Evolutionary conservation across 805 yeast species (phyloP), one percentile per base, ranked within the genome.

Genomic region (Diddensiella santjacobensis): DNA sequence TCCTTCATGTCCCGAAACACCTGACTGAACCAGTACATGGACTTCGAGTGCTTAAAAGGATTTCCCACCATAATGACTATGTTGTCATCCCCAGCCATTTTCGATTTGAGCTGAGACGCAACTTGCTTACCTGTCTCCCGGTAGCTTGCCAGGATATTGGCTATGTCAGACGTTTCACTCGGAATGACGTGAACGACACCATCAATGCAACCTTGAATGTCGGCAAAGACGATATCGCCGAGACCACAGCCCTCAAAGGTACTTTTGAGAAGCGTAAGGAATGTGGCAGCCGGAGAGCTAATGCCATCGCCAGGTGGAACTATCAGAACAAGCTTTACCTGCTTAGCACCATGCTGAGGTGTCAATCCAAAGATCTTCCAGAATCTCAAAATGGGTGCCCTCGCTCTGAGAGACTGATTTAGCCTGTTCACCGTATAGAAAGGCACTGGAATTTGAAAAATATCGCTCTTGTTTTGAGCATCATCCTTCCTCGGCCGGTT

Each of bases 311-410:
- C 60, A 3, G 50, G 41, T 1, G 69, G 68, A 23, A 51, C 50
- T 2, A 71, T 18, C 30, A 65, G 22, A 3, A 69, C 47, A 5
- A 65, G 40, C 1, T 54, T 44, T 10, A 67, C 43, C 36, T 66
- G 58, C 22, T 64, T 65, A 8, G 59, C 51, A 0, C 64, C 67
- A 22, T 52, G 39, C 11, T 52, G 48, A 0, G 74, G 74, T 10
- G 59, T 45, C 24, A 71, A 54, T 1, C 70, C 69, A 54, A 70
- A 61, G 2, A 59, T 51, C 38, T 65, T 60, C 74, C 74, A 70
- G 49, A 70, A 70, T 22, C 70, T 47, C 15, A 71, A 47, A 8
- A 69, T 65, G 0, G 72, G 61, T 0, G 71, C 63, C 15, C 68
- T 55, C 0, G 70, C 70, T 43, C 64, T 65, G 23, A 67, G 50